These are phyloP conservation scores for Exserohilum rostratum DNA, from an alignment of 2,329 filamentous ascomycete species.

Conservation along the genomic window DNA sequence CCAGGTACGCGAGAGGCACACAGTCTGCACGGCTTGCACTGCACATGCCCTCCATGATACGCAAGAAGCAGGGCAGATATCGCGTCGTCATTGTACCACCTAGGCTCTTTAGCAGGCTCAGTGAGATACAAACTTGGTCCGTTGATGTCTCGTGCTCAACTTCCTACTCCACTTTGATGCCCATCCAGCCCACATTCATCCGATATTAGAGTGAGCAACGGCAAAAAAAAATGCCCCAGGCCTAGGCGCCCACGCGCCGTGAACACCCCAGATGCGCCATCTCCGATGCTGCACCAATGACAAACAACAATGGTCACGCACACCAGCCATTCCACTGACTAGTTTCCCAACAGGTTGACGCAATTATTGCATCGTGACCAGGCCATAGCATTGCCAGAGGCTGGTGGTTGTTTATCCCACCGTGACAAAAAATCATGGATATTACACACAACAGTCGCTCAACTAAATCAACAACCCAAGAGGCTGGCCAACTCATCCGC, in stretches of 20 bases:
- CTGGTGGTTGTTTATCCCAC: conserved; percentile 14
- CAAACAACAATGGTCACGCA: conserved; percentile 6
- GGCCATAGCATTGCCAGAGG: conserved; percentile 10
- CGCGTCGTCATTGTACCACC: conserved; percentile 4
- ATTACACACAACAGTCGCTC: conserved; percentile 3
- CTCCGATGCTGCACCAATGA: conserved; percentile 12
- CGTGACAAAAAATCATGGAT: not conserved
- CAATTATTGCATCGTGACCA: conserved; percentile 7
- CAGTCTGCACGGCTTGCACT: not conserved
- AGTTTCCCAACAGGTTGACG: conserved; percentile 9
- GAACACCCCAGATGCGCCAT: conserved; percentile 15
- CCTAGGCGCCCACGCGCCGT: conserved; percentile 21
- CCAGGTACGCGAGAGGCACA: conserved; percentile 10
- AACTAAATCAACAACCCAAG: conserved; percentile 32
- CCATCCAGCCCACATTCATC: not conserved
- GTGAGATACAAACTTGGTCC: not conserved
- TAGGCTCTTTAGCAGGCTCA: not conserved
- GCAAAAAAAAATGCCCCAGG: conserved; percentile 2
- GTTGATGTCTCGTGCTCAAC: not conserved
- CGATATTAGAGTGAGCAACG: not conserved
- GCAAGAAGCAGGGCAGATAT: conserved; percentile 6
- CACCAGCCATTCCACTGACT: conserved; percentile 9
- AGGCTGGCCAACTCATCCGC: conserved; percentile 71
- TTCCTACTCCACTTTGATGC: not conserved
- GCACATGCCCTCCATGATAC: not conserved